A percentile compares a stretch with the other conserved stretches of the same genome.
phyloP scores from a whole-genome alignment of 768 basidiomycete species.

The Scleroderma citrinum region DNA sequence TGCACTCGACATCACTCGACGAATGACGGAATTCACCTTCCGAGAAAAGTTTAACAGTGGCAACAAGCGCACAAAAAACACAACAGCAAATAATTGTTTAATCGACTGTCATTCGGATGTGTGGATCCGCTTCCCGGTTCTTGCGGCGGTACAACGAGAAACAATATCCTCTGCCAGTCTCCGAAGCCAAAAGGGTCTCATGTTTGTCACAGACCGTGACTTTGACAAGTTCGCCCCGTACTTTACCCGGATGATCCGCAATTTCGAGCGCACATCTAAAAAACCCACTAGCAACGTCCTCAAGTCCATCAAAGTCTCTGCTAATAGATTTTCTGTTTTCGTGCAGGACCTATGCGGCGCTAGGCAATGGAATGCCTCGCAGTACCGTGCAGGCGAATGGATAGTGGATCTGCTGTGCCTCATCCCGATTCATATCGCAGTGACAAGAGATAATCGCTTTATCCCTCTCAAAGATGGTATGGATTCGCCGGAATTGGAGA shows the following conservation, averaged over 20 bases:
- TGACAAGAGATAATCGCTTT: conserved; percentile 50
- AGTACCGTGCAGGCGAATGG: conserved; percentile 51
- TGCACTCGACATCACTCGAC: conserved; percentile 47
- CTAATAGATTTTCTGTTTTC: conserved; percentile 27
- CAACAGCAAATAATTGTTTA: conserved; percentile 41
- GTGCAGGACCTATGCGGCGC: conserved; percentile 7
- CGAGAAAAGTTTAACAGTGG: conserved; percentile 32
- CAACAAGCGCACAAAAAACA: conserved; percentile 5
- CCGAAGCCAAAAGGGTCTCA: conserved; percentile 31
- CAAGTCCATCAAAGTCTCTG: conserved; percentile 31
- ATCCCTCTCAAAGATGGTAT: conserved; percentile 50
- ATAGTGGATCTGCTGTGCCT: conserved; percentile 48
- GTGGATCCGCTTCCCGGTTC: conserved; percentile 57
- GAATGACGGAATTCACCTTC: conserved; percentile 52
- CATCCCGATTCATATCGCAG: conserved; percentile 53
- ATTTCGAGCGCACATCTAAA: conserved; percentile 43
- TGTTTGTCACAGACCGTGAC: conserved; percentile 39
- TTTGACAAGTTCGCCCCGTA: conserved; percentile 34
- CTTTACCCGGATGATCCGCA: conserved; percentile 38
- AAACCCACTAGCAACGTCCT: conserved; percentile 48
- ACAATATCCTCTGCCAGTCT: conserved; percentile 33
- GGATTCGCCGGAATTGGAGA: conserved; percentile 39
- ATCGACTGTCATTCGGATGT: conserved; percentile 51
- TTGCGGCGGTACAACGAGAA: conserved; percentile 44
- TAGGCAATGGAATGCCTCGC: conserved; percentile 28